Evolutionary conservation across 345 rosid genomes (phyloP), one percentile per base, ranked within the genome.

Genomic region (Isatis tinctoria): DNA sequence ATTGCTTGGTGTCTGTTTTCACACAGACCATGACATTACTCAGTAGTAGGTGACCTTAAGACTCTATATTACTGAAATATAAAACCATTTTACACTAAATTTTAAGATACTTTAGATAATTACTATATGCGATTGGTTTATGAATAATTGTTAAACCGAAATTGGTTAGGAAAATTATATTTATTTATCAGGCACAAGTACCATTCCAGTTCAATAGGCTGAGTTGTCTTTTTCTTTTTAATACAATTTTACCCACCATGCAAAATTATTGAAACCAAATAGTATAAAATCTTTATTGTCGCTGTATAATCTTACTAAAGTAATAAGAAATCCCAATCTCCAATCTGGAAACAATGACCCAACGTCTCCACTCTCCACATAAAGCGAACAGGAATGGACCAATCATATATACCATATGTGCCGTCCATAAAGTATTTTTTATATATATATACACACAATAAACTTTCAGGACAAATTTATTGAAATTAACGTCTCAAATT

Each of bases 321-420:
- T 61, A 40, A 40, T 61, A 13, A 40, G 51, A 61, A 16, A 48
- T 24, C 74, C 74, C 18, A 26, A 70, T 32, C n/a, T 20, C 74
- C 58, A 47, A 35, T 47, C 58, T 59, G 59, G 58, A 60, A 58
- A 48, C 53, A 39, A 35, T 36, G 60, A 70, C 60, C n/a, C 65
- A 26, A 69, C 66, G 66, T 26, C 49, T 61, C 67, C 51, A 41
- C 67, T 27, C 39, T 5, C n/a, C 6, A n/a, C 36, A 27, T 27
- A 43, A 63, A 63, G 53, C 26, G 44, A 63, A 63, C 24, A 44
- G 0, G 36, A 62, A 62, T 71, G 4, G 68, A 60, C 68, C 32
- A 60, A 51, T 71, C 43, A 30, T 12, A 18, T 28, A 43, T 43
- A 43, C n/a, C 17, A 10, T 53, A 3, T 13, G 7, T 27, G 33